phyloP scores from a whole-genome alignment of 2,329 filamentous ascomycete genomes.

The Fusarium odoratissimum region DNA sequence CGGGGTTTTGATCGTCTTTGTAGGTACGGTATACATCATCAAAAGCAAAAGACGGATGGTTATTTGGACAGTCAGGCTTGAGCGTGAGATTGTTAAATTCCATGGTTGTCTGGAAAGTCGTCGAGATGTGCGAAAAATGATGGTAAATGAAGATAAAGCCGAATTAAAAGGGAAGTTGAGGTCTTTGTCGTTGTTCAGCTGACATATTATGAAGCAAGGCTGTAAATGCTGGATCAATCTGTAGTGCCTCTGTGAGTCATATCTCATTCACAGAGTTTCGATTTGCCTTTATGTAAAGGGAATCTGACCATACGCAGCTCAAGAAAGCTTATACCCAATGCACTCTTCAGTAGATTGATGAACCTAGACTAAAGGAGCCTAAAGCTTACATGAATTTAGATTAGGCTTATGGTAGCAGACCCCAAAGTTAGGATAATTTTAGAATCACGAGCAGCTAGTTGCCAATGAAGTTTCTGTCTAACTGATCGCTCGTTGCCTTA shows the following conservation, averaged over 20 bases:
- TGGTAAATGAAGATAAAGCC: background rate
- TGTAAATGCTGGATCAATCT: accelerated
- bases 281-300: background rate
- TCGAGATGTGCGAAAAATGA: background rate
- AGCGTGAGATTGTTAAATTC: background rate
- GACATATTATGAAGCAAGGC: background rate
- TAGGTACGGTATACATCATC: background rate
- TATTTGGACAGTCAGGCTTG: accelerated
- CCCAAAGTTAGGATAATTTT: background rate
- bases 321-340: background rate
- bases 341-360: accelerated
- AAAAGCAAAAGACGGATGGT: accelerated
- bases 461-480: background rate
- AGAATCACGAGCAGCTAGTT: too few species aligned
- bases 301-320: background rate
- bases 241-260: too few species aligned
- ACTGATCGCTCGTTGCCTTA: accelerated
- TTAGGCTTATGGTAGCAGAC: background rate
- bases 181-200: accelerated
- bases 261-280: background rate
- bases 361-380: background rate
- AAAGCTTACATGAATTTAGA: background rate
- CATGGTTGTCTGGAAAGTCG: background rate
- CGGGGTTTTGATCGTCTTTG: background rate
- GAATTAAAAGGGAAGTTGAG: accelerated